Conservation (phyloP, 176 grass and related monocot species). For the Musa beccarii region DNA sequence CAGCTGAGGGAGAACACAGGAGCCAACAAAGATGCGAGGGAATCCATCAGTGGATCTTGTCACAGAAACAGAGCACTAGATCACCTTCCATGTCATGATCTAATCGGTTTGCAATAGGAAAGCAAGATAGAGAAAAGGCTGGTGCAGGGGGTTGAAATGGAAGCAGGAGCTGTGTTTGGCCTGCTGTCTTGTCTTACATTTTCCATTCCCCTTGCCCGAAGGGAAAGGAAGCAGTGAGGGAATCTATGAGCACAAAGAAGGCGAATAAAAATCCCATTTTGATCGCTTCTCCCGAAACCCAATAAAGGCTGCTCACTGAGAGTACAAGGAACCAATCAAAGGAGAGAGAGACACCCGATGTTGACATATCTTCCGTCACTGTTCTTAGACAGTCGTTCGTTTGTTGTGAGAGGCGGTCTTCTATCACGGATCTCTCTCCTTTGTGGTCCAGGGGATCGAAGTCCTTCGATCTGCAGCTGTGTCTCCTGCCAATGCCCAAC, state of each 20-base stretch:
- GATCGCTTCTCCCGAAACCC: too few species aligned
- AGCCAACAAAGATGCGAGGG: not conserved
- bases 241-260: too few species aligned
- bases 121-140: too few species aligned
- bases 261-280: too few species aligned
- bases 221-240: too few species aligned
- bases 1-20: too few species aligned
- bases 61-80: too few species aligned
- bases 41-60: not conserved
- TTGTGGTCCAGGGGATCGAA: not conserved
- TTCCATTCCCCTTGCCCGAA: too few species aligned
- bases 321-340: not conserved
- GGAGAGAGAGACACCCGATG: slow-evolving; percentile 23
- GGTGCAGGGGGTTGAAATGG: too few species aligned
- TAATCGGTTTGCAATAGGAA: too few species aligned
- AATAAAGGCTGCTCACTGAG: not conserved
- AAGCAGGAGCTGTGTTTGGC: too few species aligned
- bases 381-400: slow-evolving; percentile 42
- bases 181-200: not conserved
- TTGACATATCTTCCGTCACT: slow-evolving; percentile 56
- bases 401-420: slow-evolving; percentile 14
- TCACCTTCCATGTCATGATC: too few species aligned
- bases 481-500: not conserved
- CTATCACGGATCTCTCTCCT: slow-evolving; percentile 18
- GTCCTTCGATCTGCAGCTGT: slow-evolving; percentile 6